Conservation (phyloP, 345 rosid genomes). For the Combretum micranthum region DNA sequence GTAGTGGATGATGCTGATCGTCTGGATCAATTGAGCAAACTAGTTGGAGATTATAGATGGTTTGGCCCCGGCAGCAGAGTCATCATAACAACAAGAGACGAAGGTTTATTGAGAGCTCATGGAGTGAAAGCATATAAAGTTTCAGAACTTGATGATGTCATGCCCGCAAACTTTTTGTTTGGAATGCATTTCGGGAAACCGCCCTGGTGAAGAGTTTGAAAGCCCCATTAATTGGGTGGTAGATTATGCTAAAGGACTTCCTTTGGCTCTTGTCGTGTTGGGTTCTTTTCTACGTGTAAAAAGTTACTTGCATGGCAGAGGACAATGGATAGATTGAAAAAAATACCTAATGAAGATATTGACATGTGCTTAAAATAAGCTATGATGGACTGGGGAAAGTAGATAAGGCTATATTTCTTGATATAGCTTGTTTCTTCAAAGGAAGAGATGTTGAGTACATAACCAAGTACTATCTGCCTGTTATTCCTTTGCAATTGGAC, state of each 20-base stretch:
- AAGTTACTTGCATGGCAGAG: slow-evolving; percentile 7
- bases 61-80: slow-evolving; percentile 21
- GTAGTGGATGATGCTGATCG: slow-evolving; percentile 20
- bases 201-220: not conserved
- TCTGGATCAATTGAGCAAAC: slow-evolving; percentile 4
- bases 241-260: slow-evolving; percentile 14
- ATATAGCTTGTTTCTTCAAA: slow-evolving; percentile 17
- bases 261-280: slow-evolving; percentile 14
- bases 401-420: not conserved
- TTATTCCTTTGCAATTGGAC: not conserved
- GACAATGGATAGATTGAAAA: slow-evolving; percentile 1
- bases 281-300: slow-evolving; percentile 12
- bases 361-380: slow-evolving; percentile 7
- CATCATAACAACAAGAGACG: slow-evolving; percentile 18
- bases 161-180: slow-evolving; percentile 9
- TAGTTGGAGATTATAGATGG: slow-evolving; percentile 8
- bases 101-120: not conserved
- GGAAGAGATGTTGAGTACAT: not conserved
- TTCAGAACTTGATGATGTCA: slow-evolving; percentile 1
- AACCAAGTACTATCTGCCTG: not conserved
- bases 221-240: not conserved
- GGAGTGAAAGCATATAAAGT: not conserved
- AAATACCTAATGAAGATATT: not conserved
- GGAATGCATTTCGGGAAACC: slow-evolving; percentile 6
- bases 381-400: slow-evolving; percentile 10